A percentile compares a stretch with the other conserved stretches of the same genome.
phyloP scores from a whole-genome alignment of 805 yeast genomes.

The Starmerella stigmatis region DNA sequence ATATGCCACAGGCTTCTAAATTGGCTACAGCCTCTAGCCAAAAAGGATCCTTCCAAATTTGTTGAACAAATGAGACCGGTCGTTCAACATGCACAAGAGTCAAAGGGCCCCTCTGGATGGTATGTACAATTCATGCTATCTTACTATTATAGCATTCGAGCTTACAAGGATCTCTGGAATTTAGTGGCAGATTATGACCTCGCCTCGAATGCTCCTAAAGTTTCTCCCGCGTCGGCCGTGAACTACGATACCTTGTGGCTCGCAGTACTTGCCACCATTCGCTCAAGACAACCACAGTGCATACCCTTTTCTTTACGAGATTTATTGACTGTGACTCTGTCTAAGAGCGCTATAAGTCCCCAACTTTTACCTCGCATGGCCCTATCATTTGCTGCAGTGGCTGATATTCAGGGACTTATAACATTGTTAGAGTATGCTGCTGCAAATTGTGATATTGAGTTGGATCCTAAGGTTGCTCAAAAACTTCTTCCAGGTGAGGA shows the following conservation, averaged over 20 bases:
- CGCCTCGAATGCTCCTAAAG: background rate
- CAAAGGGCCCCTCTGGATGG: background rate
- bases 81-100: background rate
- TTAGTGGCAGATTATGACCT: background rate
- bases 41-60: background rate
- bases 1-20: conserved; percentile 3
- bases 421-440: conserved; percentile 7
- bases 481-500: background rate
- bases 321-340: background rate
- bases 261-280: background rate
- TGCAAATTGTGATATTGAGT: background rate
- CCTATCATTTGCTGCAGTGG: background rate
- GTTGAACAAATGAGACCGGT: background rate
- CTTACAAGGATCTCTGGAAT: background rate
- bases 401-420: conserved; percentile 10
- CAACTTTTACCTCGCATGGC: conserved; percentile 1
- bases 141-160: background rate
- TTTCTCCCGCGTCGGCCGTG: background rate
- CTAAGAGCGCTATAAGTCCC: background rate
- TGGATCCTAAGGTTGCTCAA: background rate
- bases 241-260: conserved; percentile 7
- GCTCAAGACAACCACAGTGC: background rate
- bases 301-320: conserved; percentile 1
- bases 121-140: conserved; percentile 13
- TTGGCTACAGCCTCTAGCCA: background rate